These are phyloP conservation scores for Pseudonitzschia delicatissima DNA, from an alignment of 108 stramenopile genomes.

Conservation along the genomic window DNA sequence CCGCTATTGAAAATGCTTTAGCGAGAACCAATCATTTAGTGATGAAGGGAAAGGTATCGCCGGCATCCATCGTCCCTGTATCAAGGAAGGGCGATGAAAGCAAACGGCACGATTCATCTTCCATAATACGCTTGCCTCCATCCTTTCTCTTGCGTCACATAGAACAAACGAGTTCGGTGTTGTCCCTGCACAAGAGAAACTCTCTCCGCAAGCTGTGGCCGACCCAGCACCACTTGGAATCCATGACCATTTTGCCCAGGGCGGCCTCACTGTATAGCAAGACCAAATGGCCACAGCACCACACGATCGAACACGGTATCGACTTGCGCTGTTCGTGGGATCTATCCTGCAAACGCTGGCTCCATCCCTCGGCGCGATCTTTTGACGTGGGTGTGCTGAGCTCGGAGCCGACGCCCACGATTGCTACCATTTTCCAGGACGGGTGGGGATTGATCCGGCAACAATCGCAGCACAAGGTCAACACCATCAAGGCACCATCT, in stretches of 20 bases:
- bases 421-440: constrained; percentile 18
- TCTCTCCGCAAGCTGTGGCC: constrained; percentile 4
- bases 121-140: neutral
- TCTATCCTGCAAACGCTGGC: constrained; percentile 23
- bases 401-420: neutral
- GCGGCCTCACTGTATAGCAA: constrained; percentile 22
- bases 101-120: neutral
- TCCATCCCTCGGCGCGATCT: constrained; percentile 33
- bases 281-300: constrained; percentile 17
- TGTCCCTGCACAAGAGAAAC: neutral
- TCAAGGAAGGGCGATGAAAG: neutral
- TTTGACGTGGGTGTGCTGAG: constrained; percentile 20
- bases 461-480: constrained; percentile 2
- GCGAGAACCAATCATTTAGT: neutral
- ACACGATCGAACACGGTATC: constrained; percentile 10
- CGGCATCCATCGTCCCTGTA: neutral
- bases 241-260: constrained; percentile 1
- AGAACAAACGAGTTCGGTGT: neutral
- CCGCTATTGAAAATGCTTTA: neutral
- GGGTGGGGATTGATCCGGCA: constrained; percentile 16
- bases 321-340: constrained; percentile 9
- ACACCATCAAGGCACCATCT: constrained; percentile 14
- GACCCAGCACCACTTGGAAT: constrained; percentile 19
- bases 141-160: constrained; percentile 1
- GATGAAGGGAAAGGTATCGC: neutral